A percentile compares a stretch with the other conserved stretches of the same genome.
Conservation (phyloP, 2,329 filamentous ascomycete species). For the Aspergillus transmontanensis region DNA sequence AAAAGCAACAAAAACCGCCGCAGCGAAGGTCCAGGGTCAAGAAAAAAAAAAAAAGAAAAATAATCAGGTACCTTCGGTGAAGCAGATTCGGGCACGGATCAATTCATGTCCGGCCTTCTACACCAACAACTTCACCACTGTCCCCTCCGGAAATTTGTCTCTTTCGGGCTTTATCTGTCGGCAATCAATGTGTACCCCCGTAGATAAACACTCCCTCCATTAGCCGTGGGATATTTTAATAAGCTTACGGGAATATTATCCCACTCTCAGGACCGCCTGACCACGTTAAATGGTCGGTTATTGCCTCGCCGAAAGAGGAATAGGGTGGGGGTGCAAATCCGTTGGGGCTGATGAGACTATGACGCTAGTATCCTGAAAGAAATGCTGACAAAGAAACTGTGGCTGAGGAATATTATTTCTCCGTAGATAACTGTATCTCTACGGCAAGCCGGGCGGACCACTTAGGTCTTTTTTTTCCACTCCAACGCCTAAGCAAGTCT, state of each 20-base stretch:
- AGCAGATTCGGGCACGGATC: slow-evolving; percentile 11
- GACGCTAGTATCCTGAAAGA: not conserved
- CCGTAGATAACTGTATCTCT: not conserved
- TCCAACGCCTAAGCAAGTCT: not conserved
- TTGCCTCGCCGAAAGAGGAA: slow-evolving; percentile 25
- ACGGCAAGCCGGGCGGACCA: slow-evolving; percentile 10
- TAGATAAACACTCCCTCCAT: not conserved
- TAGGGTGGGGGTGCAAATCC: slow-evolving; percentile 35
- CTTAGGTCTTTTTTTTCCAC: slow-evolving; percentile 13
- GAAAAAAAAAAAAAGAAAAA: slow-evolving; percentile 1
- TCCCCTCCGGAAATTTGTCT: slow-evolving; percentile 14
- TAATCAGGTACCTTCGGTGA: slow-evolving; percentile 20
- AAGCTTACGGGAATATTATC: slow-evolving; percentile 9
- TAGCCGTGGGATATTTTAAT: slow-evolving; percentile 3
- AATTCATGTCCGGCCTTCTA: slow-evolving; percentile 1
- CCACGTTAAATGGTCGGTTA: slow-evolving; percentile 20
- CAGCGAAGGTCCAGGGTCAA: not conserved
- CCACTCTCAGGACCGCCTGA: not conserved
- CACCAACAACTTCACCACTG: not conserved
- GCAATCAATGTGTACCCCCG: not conserved
- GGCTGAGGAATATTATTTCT: not conserved
- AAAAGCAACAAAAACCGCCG: not conserved
- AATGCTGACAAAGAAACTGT: not conserved
- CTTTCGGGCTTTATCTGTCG: slow-evolving; percentile 6
- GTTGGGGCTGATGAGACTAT: slow-evolving; percentile 8